Conservation (phyloP, 164 flowering plant species). For the Akebia trifoliata region DNA sequence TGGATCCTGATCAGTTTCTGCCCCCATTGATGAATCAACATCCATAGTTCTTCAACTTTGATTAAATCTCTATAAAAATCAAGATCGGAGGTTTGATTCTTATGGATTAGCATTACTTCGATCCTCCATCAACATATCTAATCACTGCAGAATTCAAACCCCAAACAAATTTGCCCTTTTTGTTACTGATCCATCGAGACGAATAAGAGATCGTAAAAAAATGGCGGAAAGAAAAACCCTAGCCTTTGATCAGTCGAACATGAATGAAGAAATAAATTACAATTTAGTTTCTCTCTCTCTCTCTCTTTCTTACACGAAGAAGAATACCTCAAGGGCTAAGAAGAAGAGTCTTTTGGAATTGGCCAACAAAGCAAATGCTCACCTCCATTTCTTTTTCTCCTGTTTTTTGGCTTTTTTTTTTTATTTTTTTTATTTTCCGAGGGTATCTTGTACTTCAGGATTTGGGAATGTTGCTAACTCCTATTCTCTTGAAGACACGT, state of each 20-base stretch:
- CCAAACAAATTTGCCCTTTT: not conserved
- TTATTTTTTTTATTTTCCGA: no score
- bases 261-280: not conserved
- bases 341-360: no score
- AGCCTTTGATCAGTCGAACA: slow-evolving; percentile 19
- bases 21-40: slow-evolving; percentile 53
- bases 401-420: no score
- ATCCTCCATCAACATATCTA: slow-evolving; percentile 6
- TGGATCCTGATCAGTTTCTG: slow-evolving; percentile 55
- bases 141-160: not conserved
- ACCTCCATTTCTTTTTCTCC: not conserved
- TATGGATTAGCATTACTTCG: slow-evolving; percentile 21
- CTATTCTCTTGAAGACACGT: no score
- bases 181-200: not conserved
- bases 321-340: slow-evolving; percentile 24
- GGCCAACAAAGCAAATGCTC: slow-evolving; percentile 6
- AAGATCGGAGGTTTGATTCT: slow-evolving; percentile 35
- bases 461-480: no score
- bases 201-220: no score
- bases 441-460: no score
- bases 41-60: slow-evolving; percentile 49
- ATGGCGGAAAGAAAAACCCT: no score
- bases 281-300: no score
- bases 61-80: slow-evolving; percentile 13
- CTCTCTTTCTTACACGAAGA: slow-evolving; percentile 9